phyloP scores from a whole-genome alignment of 129 eudicot species.

The Helianthus tuberosus region DNA sequence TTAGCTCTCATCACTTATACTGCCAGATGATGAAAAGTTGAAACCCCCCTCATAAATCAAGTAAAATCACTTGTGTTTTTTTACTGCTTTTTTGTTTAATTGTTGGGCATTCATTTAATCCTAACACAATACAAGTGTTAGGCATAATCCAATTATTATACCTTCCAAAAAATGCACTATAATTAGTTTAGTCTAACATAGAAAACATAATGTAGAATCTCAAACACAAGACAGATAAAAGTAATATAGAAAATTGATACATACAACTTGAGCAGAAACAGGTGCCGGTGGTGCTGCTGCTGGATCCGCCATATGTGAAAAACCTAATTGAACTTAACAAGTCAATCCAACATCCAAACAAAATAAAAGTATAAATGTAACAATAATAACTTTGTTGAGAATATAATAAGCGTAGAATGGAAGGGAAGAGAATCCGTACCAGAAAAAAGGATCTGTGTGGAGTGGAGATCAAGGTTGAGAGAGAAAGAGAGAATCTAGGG shows the following conservation, averaged over 20 bases:
- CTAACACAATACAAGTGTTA: background rate
- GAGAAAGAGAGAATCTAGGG: constrained; percentile 35
- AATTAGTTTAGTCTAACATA: background rate
- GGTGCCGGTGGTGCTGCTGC: constrained; percentile 37
- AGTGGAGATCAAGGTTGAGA: constrained; percentile 33
- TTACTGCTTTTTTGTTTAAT: too few species aligned
- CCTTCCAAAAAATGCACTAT: background rate
- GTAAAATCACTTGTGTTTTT: too few species aligned
- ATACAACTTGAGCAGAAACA: constrained; percentile 73
- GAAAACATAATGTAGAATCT: background rate
- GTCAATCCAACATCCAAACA: constrained; percentile 11
- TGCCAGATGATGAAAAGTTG: background rate
- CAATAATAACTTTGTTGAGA: background rate
- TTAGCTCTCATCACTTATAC: background rate
- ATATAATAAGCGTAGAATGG: background rate
- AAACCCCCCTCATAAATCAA: too few species aligned
- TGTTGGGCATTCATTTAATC: too few species aligned
- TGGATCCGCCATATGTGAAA: constrained; percentile 52
- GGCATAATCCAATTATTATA: constrained; percentile 8
- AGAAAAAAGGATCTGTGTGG: constrained; percentile 25
- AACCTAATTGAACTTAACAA: constrained; percentile 16
- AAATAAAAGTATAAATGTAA: constrained; percentile 5
- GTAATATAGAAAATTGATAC: constrained; percentile 25
- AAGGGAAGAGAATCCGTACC: constrained; percentile 21
- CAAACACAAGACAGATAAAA: background rate